Evolutionary conservation across 2,329 filamentous ascomycete genomes (phyloP).

Genomic region (Aspergillus piperis): DNA sequence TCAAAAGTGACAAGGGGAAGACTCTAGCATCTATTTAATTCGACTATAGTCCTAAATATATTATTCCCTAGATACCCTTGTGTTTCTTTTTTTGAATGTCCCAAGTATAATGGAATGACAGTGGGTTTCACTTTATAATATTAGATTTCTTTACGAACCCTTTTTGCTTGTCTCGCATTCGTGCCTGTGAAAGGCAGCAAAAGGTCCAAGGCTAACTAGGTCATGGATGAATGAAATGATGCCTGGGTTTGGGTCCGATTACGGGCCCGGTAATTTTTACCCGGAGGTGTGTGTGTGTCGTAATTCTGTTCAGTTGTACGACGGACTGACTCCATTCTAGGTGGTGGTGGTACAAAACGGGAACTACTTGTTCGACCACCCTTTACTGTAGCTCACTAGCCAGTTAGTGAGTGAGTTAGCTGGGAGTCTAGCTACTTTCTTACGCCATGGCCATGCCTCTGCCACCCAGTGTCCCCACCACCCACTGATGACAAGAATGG

Average conservation of each 20-base stretch:
- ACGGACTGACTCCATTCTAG: not conserved
- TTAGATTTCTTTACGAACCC: not conserved
- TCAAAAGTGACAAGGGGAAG: not conserved
- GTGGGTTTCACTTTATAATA: not conserved
- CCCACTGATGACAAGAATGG: conserved; percentile 15
- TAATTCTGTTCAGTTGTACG: conserved; percentile 1
- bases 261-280: not conserved
- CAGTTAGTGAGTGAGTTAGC: not conserved
- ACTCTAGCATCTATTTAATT: no score
- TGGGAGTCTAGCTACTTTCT: conserved; percentile 1
- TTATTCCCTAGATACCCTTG: not conserved
- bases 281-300: not conserved
- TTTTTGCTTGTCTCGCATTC: not conserved
- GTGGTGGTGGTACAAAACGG: conserved; percentile 6
- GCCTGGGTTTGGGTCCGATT: not conserved
- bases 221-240: not conserved
- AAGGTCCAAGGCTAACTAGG: not conserved
- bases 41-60: not conserved
- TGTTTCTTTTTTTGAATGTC: not conserved
- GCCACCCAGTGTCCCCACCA: conserved; percentile 13
- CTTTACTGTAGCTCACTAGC: no score
- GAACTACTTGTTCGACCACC: conserved; percentile 1
- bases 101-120: not conserved
- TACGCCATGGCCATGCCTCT: conserved; percentile 19
- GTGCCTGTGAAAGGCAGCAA: not conserved